phyloP scores from a whole-genome alignment of 495 filamentous ascomycete genomes.

The Penicillium roqueforti region DNA sequence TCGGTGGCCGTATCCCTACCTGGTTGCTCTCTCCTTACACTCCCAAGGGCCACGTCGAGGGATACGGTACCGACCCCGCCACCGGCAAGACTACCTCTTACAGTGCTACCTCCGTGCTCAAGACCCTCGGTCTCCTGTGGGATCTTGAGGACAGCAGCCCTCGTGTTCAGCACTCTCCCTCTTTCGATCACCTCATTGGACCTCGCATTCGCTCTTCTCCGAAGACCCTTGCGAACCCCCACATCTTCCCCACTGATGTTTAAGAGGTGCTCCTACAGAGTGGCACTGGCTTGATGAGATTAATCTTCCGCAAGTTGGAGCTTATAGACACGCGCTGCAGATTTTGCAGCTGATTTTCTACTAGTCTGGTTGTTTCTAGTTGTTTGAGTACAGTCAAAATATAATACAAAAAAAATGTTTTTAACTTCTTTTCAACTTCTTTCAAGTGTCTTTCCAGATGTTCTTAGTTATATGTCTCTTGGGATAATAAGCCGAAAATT shows the following conservation, averaged over 20 bases:
- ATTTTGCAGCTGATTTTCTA: not conserved
- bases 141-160: constrained; percentile 42
- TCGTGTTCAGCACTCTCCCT: constrained; percentile 39
- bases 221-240: constrained; percentile 18
- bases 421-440: too few species aligned
- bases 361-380: not conserved
- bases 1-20: constrained; percentile 52
- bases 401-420: too few species aligned
- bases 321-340: too few species aligned
- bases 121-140: constrained; percentile 46
- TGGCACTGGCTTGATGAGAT: too few species aligned
- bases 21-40: constrained; percentile 50
- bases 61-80: constrained; percentile 36
- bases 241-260: constrained; percentile 22
- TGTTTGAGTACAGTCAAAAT: too few species aligned
- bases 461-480: too few species aligned
- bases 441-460: too few species aligned
- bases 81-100: constrained; percentile 35
- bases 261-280: not conserved
- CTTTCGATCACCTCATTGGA: constrained; percentile 46
- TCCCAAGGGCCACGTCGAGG: constrained; percentile 40
- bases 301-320: too few species aligned
- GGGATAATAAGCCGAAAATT: too few species aligned
- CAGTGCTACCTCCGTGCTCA: constrained; percentile 41
- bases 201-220: constrained; percentile 16